Percentiles rank a stretch among this genome's conserved stretches.
Conservation (phyloP, 345 rosid species). For the Adansonia digitata region DNA sequence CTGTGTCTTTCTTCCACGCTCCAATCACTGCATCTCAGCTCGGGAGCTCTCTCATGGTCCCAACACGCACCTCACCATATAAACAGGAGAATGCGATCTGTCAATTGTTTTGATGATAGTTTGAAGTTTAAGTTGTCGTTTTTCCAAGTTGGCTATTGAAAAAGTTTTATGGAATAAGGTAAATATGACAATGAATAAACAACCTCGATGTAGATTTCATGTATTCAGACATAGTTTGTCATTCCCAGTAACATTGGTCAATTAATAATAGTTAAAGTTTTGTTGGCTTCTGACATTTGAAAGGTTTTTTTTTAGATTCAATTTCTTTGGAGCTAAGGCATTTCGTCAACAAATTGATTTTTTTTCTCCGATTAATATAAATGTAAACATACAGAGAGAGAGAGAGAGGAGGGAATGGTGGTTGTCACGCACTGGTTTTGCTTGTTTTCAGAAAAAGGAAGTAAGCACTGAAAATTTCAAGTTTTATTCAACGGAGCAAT, state of each 20-base stretch:
- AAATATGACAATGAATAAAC: background rate
- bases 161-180: background rate
- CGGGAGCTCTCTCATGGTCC: no score
- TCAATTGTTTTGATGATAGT: background rate
- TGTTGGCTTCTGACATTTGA: background rate
- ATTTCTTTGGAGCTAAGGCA: no score
- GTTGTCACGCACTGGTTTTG: background rate
- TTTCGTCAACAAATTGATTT: no score
- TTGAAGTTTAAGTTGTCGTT: background rate
- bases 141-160: background rate
- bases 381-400: no score
- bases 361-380: no score
- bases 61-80: background rate
- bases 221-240: background rate
- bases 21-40: background rate
- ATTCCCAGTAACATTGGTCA: background rate
- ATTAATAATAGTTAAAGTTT: background rate
- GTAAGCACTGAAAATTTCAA: background rate
- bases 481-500: constrained; percentile 25
- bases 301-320: no score
- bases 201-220: background rate
- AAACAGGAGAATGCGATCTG: no score
- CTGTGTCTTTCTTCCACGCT: background rate
- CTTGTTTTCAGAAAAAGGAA: background rate
- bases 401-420: no score